Evolutionary conservation across 176 grass and related monocot genomes (phyloP), one percentile per base, ranked within the genome.

Genomic region (Bromus sterilis): DNA sequence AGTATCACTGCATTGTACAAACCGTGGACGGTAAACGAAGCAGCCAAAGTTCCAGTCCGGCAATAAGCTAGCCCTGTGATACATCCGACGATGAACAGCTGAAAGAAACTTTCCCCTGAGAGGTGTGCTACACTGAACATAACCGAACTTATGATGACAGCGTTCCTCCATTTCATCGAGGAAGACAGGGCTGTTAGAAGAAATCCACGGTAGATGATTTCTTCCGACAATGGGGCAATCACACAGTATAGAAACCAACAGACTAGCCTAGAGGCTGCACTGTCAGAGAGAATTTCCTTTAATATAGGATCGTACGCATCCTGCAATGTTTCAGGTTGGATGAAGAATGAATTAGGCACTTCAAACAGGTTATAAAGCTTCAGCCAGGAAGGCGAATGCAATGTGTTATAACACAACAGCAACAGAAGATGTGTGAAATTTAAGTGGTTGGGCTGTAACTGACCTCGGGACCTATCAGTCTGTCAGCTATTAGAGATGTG

Each of bases 121-220:
- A 98, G 88, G 87, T 98, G 95, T 75, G 88, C 86, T 77, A 84
- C 49, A 61, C 88, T 87, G 86, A 98, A 98, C 73, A 91, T 75
- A 36, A 85, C 49, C 51, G 95, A 94, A 86, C 95, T 98, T 39
- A 93, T 5, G 41, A 94, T 20, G 35, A 93, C 81, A 33, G 95
- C 92, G 18, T 87, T 39, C 33, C 39, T 56, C 86, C 84, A 78
- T 82, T 89, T 93, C 85, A 89, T 85, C 44, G 82, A 93, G 26
- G 88, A 87, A 12, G 81, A 83, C 12, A 98, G 82, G 53, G 88
- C 61, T 39, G 90, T 89, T 41, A 98, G 59, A 81, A 98, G 95
- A 74, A 93, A 98, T 70, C 95, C 90, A 7, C 95, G 92, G 64
- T 98, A 98, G 48, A 98, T 86, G 39, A 86, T 94, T 90, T 98